phyloP scores from a whole-genome alignment of 139 green algal genomes.

The Eudorina sp. region DNA sequence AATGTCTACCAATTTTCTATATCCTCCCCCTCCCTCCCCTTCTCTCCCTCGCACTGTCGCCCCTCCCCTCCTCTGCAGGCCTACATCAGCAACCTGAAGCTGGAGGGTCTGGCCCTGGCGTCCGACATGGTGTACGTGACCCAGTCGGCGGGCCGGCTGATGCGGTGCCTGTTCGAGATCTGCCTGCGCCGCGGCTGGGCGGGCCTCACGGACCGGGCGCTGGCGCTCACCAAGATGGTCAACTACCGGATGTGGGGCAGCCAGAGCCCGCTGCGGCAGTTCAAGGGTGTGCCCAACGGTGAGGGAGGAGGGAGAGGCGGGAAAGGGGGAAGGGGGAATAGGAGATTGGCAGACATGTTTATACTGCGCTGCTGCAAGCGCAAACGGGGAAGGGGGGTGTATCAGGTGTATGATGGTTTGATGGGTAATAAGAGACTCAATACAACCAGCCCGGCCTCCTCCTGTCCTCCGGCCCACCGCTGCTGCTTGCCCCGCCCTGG shows the following conservation, averaged over 20 bases:
- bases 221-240: constrained; percentile 97
- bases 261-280: constrained; percentile 94
- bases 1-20: too few relatives aligned
- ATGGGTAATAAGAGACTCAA: too few relatives aligned
- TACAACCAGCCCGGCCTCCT: too few relatives aligned
- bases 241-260: constrained; percentile 91
- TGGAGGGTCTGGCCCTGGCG: constrained; percentile 94
- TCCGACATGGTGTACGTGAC: constrained; percentile 99
- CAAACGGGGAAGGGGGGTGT: too few relatives aligned
- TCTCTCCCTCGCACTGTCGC: not conserved
- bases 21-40: not conserved
- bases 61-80: constrained; percentile 74
- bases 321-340: not conserved
- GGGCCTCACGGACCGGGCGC: constrained; percentile 85
- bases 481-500: not conserved
- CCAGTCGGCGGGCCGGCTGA: constrained; percentile 91
- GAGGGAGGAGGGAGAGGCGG: not conserved
- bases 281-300: constrained; percentile 81
- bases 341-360: not conserved
- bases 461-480: constrained; percentile 1
- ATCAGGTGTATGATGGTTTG: too few relatives aligned
- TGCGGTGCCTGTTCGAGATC: constrained; percentile 98
- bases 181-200: constrained; percentile 95
- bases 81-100: constrained; percentile 95
- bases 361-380: too few relatives aligned